phyloP scores from a whole-genome alignment of 352 stramenopile genomes.

The Globisporangium lucens region DNA sequence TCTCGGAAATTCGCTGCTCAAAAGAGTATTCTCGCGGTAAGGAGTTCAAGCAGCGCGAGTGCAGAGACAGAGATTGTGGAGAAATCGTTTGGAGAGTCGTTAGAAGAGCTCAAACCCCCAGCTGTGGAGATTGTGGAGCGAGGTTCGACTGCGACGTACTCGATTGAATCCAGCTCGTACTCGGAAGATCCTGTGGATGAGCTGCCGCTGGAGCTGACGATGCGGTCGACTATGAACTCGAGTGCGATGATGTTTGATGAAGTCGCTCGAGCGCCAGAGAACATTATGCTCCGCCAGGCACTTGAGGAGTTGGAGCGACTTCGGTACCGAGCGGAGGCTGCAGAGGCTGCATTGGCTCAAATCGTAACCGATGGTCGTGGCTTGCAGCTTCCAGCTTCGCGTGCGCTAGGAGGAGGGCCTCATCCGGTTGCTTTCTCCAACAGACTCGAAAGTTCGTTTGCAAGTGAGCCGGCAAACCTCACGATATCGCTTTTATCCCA shows the following conservation, averaged over 20 bases:
- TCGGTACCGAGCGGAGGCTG: constrained; percentile 52
- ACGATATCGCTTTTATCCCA: not conserved
- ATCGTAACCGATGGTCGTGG: constrained; percentile 13
- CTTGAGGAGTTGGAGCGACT: constrained; percentile 54
- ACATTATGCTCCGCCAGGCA: constrained; percentile 39
- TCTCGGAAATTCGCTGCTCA: constrained; percentile 6
- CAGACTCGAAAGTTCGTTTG: not conserved
- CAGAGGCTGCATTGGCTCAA: constrained; percentile 51
- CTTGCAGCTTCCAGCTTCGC: not conserved
- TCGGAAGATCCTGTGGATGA: constrained; percentile 21
- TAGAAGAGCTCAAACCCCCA: not conserved
- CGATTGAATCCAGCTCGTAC: constrained; percentile 19
- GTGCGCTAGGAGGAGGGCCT: not conserved
- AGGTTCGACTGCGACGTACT: constrained; percentile 20
- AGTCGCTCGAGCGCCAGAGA: constrained; percentile 19
- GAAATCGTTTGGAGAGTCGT: constrained; percentile 2
- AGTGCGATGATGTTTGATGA: constrained; percentile 14
- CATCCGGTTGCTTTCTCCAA: not conserved
- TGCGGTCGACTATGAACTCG: constrained; percentile 11
- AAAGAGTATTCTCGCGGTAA: not conserved
- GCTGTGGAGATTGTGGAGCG: constrained; percentile 15
- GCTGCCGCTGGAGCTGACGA: constrained; percentile 9
- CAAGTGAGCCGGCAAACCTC: not conserved
- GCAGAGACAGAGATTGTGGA: not conserved
- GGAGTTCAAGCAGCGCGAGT: not conserved